phyloP scores from a whole-genome alignment of 2,329 filamentous ascomycete species.

The Pezicula radicicola region DNA sequence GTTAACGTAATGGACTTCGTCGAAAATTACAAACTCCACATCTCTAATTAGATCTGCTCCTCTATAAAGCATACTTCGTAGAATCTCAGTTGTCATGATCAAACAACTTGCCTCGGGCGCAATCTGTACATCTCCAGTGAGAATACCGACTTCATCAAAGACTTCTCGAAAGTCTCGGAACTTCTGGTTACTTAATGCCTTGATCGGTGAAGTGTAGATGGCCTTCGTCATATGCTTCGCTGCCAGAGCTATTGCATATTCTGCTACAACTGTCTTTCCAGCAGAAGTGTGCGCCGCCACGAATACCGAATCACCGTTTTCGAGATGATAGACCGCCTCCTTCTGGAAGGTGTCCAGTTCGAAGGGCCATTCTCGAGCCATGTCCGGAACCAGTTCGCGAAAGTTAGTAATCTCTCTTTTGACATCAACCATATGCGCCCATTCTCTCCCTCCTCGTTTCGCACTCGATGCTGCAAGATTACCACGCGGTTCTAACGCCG shows the following conservation, averaged over 20 bases:
- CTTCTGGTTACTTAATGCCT: conserved; percentile 97
- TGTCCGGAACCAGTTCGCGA: conserved; percentile 86
- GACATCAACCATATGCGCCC: conserved; percentile 98
- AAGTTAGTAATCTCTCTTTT: conserved; percentile 94
- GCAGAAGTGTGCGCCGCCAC: conserved; percentile 97
- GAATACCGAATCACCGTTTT: conserved; percentile 95
- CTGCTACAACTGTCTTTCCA: conserved; percentile 95
- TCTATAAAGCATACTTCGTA: conserved; percentile 96
- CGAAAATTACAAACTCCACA: conserved; percentile 98
- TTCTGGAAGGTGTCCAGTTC: conserved; percentile 98
- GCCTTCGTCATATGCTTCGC: conserved; percentile 99
- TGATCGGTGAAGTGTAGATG: conserved; percentile 98
- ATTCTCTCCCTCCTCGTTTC: conserved; percentile 78
- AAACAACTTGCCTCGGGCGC: conserved; percentile 95
- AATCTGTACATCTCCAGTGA: conserved; percentile 97
- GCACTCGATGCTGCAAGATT: conserved; percentile 68
- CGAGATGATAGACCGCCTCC: conserved; percentile 95
- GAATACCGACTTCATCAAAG: conserved; percentile 94
- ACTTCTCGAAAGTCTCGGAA: conserved; percentile 89
- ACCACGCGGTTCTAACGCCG: conserved; percentile 82
- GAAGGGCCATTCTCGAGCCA: conserved; percentile 95
- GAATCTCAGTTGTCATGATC: conserved; percentile 98
- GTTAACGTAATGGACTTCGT: conserved; percentile 98
- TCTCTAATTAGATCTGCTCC: conserved; percentile 95
- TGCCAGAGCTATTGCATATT: conserved; percentile 94